phyloP scores from a whole-genome alignment of 2,329 filamentous ascomycete genomes.

The Apiospora malaysiana region DNA sequence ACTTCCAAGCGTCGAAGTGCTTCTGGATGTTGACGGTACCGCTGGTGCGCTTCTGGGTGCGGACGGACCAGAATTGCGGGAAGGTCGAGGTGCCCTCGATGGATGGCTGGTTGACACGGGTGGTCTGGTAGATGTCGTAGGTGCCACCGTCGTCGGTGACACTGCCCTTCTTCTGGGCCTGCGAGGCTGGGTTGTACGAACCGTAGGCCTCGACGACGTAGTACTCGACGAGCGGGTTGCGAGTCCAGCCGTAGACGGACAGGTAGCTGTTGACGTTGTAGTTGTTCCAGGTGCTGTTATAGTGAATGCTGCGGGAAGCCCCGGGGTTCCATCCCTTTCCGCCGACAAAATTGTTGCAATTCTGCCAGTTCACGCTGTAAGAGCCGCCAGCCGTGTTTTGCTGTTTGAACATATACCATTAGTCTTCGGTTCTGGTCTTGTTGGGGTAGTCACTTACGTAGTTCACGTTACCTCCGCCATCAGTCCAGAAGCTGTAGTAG shows the following conservation, averaged over 20 bases:
- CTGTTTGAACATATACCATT: neutral
- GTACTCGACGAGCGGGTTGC: constrained; percentile 46
- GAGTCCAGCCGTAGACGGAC: constrained; percentile 48
- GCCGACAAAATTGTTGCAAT: constrained; percentile 55
- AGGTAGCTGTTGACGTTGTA: constrained; percentile 49
- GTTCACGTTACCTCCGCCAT: constrained; percentile 56
- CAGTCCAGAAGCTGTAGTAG: constrained; percentile 66
- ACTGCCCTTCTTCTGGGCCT: constrained; percentile 36
- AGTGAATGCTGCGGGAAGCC: constrained; percentile 34
- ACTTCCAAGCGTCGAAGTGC: constrained; percentile 43
- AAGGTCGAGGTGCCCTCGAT: constrained; percentile 54
- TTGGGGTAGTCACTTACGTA: constrained; percentile 43
- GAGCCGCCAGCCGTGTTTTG: constrained; percentile 58
- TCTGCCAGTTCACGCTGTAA: constrained; percentile 58
- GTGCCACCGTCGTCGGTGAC: constrained; percentile 41
- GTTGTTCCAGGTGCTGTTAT: constrained; percentile 42
- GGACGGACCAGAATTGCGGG: constrained; percentile 59
- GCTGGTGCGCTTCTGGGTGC: constrained; percentile 53
- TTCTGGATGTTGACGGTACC: constrained; percentile 42
- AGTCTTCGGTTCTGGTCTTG: neutral
- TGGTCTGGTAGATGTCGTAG: constrained; percentile 44
- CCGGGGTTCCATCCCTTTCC: constrained; percentile 58
- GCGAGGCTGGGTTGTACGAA: constrained; percentile 41
- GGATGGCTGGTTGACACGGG: constrained; percentile 47
- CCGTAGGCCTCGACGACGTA: constrained; percentile 46